Evolutionary conservation across 306 rosid genomes (phyloP), one percentile per base, ranked within the genome.

Genomic region (Pueraria montana): DNA sequence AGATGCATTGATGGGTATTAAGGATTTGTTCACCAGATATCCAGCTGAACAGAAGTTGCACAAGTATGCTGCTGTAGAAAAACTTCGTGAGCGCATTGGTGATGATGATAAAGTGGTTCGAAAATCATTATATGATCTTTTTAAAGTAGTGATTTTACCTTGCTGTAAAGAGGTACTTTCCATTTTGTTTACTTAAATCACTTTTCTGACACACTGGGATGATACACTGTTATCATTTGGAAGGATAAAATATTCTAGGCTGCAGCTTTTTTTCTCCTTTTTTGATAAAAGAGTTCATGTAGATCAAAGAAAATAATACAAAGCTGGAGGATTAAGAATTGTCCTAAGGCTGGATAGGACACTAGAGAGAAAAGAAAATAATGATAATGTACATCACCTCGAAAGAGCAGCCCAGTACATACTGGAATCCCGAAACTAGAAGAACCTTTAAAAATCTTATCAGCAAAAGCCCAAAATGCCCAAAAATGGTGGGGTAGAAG

Each of bases 1-100:
- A 96, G 97, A 92, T 90, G 98, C 98, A 46, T 84, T 96, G 93
- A 53, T 83, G 72, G 99, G 99, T 71, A 90, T 96, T 49, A 91
- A 84, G 89, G 97, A 90, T 75, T 87, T 96, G 70, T 90, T 93
- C 82, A 56, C 14, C 53, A 93, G 86, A 82, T 34, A 87, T 87
- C 98, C 97, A 82, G 83, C 65, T 30, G 99, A 96, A 83, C 82
- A 91, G 84, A 84, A 81, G 89, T 84, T 77, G 84, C 92, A 93
- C 87, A 92, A 87, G 79, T 84, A 90, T 27, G 91, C 94, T 52
- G 91, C 90, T 45, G 62, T 90, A 9, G 98, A 92, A 72, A 96
- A 93, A 75, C 86, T 92, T 55, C 91, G 98, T 3, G 94, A 92
- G 90, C 97, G 94, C 71, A 89, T 96, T 76, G 88, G 91, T 26